These are phyloP conservation scores for Platanthera guangdongensis DNA, from an alignment of 106 monocot genomes.

Conservation along the genomic window DNA sequence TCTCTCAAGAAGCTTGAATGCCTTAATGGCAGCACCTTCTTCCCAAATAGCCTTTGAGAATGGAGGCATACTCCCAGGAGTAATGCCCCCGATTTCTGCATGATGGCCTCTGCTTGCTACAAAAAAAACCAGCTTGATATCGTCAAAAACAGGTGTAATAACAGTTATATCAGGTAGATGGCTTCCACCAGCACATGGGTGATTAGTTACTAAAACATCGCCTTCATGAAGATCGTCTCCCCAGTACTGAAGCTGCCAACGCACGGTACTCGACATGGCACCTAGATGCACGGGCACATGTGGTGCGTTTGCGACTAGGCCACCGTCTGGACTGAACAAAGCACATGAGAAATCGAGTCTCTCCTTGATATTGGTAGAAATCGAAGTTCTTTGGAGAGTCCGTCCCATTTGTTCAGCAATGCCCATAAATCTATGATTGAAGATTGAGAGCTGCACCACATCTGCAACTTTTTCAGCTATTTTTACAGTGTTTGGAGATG, in stretches of 20 bases:
- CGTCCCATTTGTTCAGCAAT: constrained; percentile 99
- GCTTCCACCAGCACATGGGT: constrained; percentile 91
- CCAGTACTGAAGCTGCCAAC: constrained; percentile 81
- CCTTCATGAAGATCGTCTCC: constrained; percentile 71
- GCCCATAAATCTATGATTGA: constrained; percentile 97
- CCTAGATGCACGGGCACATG: constrained; percentile 97
- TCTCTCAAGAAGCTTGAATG: constrained; percentile 82
- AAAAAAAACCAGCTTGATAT: constrained; percentile 75
- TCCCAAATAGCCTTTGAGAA: constrained; percentile 88
- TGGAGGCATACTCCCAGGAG: constrained; percentile 97
- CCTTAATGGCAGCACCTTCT: constrained; percentile 92
- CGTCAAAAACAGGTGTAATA: constrained; percentile 82
- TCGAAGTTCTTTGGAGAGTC: constrained; percentile 89
- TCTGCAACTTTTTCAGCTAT: constrained; percentile 47
- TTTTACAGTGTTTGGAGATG: constrained; percentile 20
- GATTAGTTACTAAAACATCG: constrained; percentile 89
- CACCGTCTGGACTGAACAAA: constrained; percentile 85
- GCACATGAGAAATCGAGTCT: constrained; percentile 95
- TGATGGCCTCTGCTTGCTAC: constrained; percentile 96
- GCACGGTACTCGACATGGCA: constrained; percentile 85
- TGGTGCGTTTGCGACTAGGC: constrained; percentile 97
- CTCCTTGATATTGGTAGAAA: constrained; percentile 96
- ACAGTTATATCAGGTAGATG: constrained; percentile 98
- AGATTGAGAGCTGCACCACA: constrained; percentile 92
- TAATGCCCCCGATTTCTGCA: constrained; percentile 93